These are phyloP conservation scores for Wallacemonas sp. DNA, from an alignment of 208 protist genomes.

Conservation along the genomic window DNA sequence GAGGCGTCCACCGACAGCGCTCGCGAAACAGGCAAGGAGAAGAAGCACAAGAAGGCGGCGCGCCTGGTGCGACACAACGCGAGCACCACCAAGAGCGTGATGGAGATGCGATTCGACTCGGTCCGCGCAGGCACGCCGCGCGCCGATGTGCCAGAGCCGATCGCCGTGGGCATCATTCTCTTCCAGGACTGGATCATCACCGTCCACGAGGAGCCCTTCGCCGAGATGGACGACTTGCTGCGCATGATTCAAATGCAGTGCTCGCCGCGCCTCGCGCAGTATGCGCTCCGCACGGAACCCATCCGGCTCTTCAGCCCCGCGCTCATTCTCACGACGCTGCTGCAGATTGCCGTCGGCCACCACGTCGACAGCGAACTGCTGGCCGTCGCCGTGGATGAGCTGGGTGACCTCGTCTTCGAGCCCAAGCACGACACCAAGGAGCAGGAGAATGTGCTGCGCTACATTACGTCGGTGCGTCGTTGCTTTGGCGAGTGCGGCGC, in stretches of 20 bases:
- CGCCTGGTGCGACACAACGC: conserved; percentile 3
- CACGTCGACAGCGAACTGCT: conserved; percentile 80
- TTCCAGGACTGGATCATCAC: conserved; percentile 88
- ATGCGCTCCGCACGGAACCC: conserved; percentile 23
- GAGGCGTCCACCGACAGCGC: background rate
- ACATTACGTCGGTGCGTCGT: conserved; percentile 74
- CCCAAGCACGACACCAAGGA: conserved; percentile 40
- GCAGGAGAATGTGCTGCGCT: conserved; percentile 69
- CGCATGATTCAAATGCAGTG: conserved; percentile 81
- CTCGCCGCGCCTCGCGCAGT: conserved; percentile 26
- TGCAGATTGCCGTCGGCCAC: conserved; percentile 83
- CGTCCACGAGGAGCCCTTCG: conserved; percentile 84
- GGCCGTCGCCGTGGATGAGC: conserved; percentile 57
- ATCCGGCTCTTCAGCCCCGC: conserved; percentile 58
- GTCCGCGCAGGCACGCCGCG: conserved; percentile 45
- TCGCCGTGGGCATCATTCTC: conserved; percentile 69
- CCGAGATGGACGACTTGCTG: conserved; percentile 84
- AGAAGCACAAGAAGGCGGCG: conserved; percentile 3
- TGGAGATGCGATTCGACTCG: conserved; percentile 84
- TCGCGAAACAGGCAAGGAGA: background rate
- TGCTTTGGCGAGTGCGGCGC: conserved; percentile 85
- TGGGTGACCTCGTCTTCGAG: conserved; percentile 75
- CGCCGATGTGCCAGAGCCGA: conserved; percentile 47
- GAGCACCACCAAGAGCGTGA: conserved; percentile 53
- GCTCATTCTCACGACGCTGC: conserved; percentile 69